phyloP scores from a whole-genome alignment of 2,329 filamentous ascomycete species.

The Xylaria sp. region DNA sequence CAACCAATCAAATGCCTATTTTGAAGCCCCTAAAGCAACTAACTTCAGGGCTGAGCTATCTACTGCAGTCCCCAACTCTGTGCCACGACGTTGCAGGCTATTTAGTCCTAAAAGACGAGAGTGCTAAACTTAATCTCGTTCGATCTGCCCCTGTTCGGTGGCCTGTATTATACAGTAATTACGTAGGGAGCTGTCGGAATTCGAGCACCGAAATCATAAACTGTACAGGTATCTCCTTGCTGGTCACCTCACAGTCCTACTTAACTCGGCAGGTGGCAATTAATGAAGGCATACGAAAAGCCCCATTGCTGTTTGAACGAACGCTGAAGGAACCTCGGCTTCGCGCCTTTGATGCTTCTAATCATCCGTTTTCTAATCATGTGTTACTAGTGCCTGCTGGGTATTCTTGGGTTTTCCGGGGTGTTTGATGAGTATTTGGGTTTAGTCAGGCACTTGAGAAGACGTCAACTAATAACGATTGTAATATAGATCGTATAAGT shows the following conservation, averaged over 20 bases:
- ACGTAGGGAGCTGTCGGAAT: not conserved
- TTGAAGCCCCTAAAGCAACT: not conserved
- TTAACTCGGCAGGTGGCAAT: conserved; percentile 1
- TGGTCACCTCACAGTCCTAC: not conserved
- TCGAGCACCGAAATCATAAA: not conserved
- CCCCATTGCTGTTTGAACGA: not conserved
- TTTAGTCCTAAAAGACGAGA: not conserved
- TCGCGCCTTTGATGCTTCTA: not conserved
- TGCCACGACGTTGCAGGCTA: not conserved
- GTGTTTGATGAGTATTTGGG: not conserved
- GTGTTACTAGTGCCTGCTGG: not conserved
- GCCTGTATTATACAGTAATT: not conserved
- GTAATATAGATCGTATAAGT: not conserved
- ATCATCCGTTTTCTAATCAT: not conserved
- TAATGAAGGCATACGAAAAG: not conserved
- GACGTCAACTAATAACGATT: not conserved
- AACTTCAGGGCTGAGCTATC: not conserved
- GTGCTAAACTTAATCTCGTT: not conserved
- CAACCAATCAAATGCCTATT: not conserved
- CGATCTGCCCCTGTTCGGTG: not conserved
- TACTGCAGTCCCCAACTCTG: not conserved
- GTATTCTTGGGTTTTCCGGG: not conserved
- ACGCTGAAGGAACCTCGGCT: not conserved
- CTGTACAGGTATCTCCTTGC: not conserved
- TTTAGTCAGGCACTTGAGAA: not conserved